These are phyloP conservation scores for Chlamydomonas sphaeroides DNA, from an alignment of 139 green algal genomes.

Conservation along the genomic window DNA sequence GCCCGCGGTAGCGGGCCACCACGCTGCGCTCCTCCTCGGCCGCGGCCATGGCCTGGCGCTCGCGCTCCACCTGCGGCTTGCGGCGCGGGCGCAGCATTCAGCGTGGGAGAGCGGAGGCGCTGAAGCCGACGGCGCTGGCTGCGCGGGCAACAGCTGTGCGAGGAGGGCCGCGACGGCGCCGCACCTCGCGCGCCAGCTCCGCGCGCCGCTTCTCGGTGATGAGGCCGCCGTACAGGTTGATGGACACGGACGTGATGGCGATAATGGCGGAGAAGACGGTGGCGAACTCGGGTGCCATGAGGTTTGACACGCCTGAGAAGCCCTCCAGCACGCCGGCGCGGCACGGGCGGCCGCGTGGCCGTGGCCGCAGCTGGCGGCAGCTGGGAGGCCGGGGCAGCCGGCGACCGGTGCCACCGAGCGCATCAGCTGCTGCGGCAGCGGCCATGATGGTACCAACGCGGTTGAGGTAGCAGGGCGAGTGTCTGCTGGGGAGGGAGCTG, in stretches of 20 bases:
- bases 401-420: too few relatives aligned
- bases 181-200: slow-evolving; percentile 52
- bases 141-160: too few relatives aligned
- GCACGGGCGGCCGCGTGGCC: neutral
- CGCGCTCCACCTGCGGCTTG: slow-evolving; percentile 10
- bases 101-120: slow-evolving; percentile 44
- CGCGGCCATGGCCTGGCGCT: slow-evolving; percentile 4
- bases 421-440: too few relatives aligned
- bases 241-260: slow-evolving; percentile 52
- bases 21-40: slow-evolving; percentile 5
- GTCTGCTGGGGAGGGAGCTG: too few relatives aligned
- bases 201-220: slow-evolving; percentile 63
- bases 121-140: too few relatives aligned
- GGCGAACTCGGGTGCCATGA: slow-evolving; percentile 52
- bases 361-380: slow-evolving; percentile 3
- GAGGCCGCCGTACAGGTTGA: slow-evolving; percentile 68
- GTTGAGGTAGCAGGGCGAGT: slow-evolving; percentile 8
- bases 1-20: slow-evolving; percentile 51
- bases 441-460: neutral
- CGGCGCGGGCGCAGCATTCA: slow-evolving; percentile 25
- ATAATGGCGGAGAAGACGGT: slow-evolving; percentile 61
- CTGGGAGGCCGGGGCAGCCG: neutral
- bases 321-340: slow-evolving; percentile 37
- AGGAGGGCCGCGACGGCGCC: too few relatives aligned
- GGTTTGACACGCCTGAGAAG: slow-evolving; percentile 38